Base-by-base conservation (phyloP, 2,329 filamentous ascomycete genomes). In the Hortaea werneckii region DNA sequence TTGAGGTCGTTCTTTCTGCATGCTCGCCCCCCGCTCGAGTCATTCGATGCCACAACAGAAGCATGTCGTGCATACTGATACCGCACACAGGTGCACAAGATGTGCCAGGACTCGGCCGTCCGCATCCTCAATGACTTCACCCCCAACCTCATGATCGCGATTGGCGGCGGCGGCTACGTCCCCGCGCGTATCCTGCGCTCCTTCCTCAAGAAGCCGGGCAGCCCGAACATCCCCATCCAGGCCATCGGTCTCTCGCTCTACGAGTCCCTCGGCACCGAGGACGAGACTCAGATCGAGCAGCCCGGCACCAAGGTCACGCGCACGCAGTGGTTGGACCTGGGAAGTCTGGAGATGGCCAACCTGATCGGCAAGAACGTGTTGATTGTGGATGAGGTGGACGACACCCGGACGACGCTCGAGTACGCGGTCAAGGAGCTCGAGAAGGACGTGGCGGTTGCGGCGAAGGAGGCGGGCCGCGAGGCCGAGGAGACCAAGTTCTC, bases 201-300 rank as follows among this genome's bases (percentile, higher is more conserved):
- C 13, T 98, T 98, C 76, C 85, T 98, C 67, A 95, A 94, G 77
- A 79, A 81, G 65, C 77, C 86, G 49, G 87, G 85, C 58, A 78
- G 75, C 51, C 82, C 88, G 69, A 98, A 98, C 74, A 98, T 98
- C 62, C 90, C 92, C 56, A 98, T 98, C 69, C 92, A 98, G 77
- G 92, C 92, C 54, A 98, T 98, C 67, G 92, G 92, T 41, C 83
- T 98, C 54, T 96, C 90, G 20, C 82, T 98, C 46, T 98, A 98
- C 75, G 92, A 98, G 72, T 77, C 81, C 52, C 83, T 96, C 42
- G 73, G 73, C 49, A 74, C 76, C 28, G 10, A 35, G 10, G 13
- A 70, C 49, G 44, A 65, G 49, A 51, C 54, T 2, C 54, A 63
- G 46, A 75, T 87, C 60, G 92, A 98, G 71, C 71, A 76, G 52